Base-by-base conservation (phyloP, 441 rosid species). In the Raphanus hybrid region DNA sequence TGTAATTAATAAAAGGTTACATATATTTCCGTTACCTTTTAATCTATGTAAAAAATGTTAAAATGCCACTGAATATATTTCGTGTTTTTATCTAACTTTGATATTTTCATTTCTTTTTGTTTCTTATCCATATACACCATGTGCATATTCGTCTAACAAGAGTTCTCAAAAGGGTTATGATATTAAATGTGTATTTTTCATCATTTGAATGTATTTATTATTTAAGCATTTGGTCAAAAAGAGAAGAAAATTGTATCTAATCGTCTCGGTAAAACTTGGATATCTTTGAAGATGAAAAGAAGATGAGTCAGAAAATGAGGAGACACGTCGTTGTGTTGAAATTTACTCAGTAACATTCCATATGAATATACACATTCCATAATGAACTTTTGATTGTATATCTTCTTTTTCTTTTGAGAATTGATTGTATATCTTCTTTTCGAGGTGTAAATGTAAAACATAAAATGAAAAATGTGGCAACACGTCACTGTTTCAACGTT, bases 391-490 rank as follows among this genome's bases (percentile, higher is more conserved):
- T 23, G 16, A 3, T 26, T 48, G 39, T 7, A 15, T 29, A 37
- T 16, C 18, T 16, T 16, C 18, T 16, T 16, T 16, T 16, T 16
- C 18, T 16, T 16, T 16, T 16, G 18, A 16, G 18, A 16, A 16
- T 16, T 16, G 18, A 16, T 16, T 16, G 18, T 16, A 16, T 16
- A 16, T 16, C 18, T 16, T 52, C 45, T 15, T 27, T n/a, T 2
- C 1, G 14, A 23, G 41, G n/a, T 16, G 18, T 16, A 16, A 16
- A 16, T 67, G 45, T 50, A 68, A 48, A 68, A 64, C 32, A 71
- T 64, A 18, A 48, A 77, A 57, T 12, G 0, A 2, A 71, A 55
- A 76, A 43, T 57, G 80, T 77, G 67, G 71, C 75, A 8, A 64
- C 71, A 57, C 52, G 75, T 77, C 67, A 70, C 1, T 64, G 15